Percentiles rank a stretch among this genome's conserved stretches.
phyloP scores from a whole-genome alignment of 257 asterid genomes.

The Jasminum sambac region DNA sequence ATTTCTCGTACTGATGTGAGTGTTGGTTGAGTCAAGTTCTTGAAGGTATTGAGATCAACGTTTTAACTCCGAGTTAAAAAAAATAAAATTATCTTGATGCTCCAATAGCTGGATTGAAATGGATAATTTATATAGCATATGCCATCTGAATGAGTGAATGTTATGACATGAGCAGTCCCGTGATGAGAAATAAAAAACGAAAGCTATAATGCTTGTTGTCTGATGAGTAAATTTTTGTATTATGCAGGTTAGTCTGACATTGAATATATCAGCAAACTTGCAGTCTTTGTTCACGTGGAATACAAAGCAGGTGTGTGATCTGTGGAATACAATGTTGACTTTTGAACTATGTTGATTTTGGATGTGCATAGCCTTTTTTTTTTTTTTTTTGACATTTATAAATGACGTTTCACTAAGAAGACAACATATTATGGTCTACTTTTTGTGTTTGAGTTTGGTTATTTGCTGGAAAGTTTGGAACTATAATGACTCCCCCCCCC shows the following conservation, averaged over 20 bases:
- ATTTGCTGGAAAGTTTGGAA: too few relatives aligned
- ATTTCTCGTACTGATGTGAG: neutral
- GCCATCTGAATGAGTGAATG: neutral
- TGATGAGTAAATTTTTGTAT: neutral
- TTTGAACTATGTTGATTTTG: slow-evolving; percentile 6
- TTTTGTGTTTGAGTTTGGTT: too few relatives aligned
- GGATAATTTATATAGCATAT: neutral
- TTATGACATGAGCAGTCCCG: neutral
- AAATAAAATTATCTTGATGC: neutral
- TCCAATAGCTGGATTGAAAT: neutral
- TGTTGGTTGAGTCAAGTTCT: neutral
- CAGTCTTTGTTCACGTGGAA: slow-evolving; percentile 46
- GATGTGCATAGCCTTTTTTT: too few relatives aligned
- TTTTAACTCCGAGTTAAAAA: neutral
- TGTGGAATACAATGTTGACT: slow-evolving; percentile 8
- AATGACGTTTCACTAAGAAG: neutral
- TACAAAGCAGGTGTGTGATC: slow-evolving; percentile 38
- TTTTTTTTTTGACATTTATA: too few relatives aligned
- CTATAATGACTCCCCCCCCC: too few relatives aligned
- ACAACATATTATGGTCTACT: neutral
- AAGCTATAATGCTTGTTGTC: neutral
- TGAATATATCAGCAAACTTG: slow-evolving; percentile 41
- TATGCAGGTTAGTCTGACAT: slow-evolving; percentile 39
- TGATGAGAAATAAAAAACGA: slow-evolving; percentile 12
- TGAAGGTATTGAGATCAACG: neutral